A percentile compares a stretch with the other conserved stretches of the same genome.
phyloP scores from a whole-genome alignment of 768 basidiomycete genomes.

The Termitomyces sp. region DNA sequence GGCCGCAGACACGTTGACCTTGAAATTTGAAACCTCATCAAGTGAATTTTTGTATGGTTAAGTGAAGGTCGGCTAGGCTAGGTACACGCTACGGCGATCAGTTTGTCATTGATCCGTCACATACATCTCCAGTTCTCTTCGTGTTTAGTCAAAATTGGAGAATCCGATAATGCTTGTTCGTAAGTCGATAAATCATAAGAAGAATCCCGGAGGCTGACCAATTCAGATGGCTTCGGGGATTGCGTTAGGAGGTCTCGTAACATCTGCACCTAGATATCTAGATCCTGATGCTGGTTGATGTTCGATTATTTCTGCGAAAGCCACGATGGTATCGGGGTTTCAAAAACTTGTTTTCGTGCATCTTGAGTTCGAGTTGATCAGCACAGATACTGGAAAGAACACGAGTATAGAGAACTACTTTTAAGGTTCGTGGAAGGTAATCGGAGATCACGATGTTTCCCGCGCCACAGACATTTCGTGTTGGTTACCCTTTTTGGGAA shows the following conservation, averaged over 20 bases:
- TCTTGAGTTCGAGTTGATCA: neutral
- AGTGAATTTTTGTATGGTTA: too few species aligned
- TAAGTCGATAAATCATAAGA: too few species aligned
- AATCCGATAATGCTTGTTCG: neutral
- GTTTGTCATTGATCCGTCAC: neutral
- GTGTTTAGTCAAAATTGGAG: too few species aligned
- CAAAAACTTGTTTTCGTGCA: neutral
- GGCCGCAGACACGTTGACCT: too few species aligned
- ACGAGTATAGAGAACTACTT: neutral
- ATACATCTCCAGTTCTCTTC: too few species aligned
- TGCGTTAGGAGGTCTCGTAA: neutral
- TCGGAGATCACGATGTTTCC: slow-evolving; percentile 13
- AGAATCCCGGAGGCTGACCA: neutral
- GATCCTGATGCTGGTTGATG: neutral
- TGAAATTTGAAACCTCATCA: neutral
- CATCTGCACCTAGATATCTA: neutral
- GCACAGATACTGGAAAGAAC: neutral
- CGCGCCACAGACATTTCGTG: slow-evolving; percentile 16
- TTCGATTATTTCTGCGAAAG: neutral
- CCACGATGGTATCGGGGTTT: neutral
- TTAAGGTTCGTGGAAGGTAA: neutral
- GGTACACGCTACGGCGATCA: neutral
- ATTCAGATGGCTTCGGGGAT: neutral
- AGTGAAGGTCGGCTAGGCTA: too few species aligned
- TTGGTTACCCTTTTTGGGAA: slow-evolving; percentile 10